Base-by-base conservation (phyloP, 768 basidiomycete species). In the Amanita muscaria region DNA sequence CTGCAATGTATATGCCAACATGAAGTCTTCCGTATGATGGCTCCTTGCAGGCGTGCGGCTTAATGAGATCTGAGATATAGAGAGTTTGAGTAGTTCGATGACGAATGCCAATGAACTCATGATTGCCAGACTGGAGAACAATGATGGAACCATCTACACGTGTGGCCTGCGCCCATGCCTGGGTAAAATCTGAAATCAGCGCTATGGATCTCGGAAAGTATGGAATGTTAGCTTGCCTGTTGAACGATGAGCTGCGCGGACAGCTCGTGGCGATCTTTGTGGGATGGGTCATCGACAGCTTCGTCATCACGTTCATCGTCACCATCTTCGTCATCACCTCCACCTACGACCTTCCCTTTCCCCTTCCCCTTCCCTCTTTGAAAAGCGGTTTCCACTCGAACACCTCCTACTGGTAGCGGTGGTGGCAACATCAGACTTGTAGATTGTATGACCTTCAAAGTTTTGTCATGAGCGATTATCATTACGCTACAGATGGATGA, bases 81-180 rank as follows among this genome's bases (percentile, higher is more conserved):
- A 54, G 51, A 15, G 53, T 51, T 38, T 51, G 53, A 25, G 19
- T 30, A 19, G 3, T 24, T 38, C 53, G 50, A 54, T 54, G 41
- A 32, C 53, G 53, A 22, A 47, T 29, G 27, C 27, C 27, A 29
- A 29, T 29, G 27, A 29, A 29, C 25, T 31, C n/a, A 43, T 38
- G 22, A 52, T 45, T 32, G 40, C 23, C 31, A 19, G 18, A 39
- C 23, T 39, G 37, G 37, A 39, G 37, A 16, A 53, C 43, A 12
- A 54, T 34, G 24, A 53, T 47, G 18, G 48, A 27, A 32, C 11
- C 5, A 21, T 54, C 49, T 16, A 40, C 33, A 15, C 24, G 18
- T 18, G 40, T 42, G 31, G 53, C 52, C 41, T 55, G 35, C 1
- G 49, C 49, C 53, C 53, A 55, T 34, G 40, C 47, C 53, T 55